Conservation (phyloP, 345 rosid genomes). For the Linum usitatissimum region DNA sequence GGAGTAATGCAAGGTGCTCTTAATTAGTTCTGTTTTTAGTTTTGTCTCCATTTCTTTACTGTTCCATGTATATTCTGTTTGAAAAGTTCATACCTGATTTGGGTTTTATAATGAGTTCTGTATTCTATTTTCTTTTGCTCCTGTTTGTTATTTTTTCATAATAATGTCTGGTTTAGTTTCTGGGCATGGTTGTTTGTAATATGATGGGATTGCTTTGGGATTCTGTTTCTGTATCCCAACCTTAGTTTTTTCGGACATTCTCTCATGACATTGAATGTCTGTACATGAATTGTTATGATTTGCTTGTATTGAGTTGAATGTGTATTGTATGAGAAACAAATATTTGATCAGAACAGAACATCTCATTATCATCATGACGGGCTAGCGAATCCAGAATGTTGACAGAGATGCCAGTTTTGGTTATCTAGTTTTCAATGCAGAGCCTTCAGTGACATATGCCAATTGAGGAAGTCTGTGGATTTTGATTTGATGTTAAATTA, state of each 20-base stretch:
- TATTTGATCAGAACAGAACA: too few relatives aligned
- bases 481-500: too few relatives aligned
- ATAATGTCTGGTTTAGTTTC: background rate
- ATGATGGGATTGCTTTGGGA: background rate
- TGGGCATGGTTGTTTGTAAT: background rate
- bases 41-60: background rate
- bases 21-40: background rate
- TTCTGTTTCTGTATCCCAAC: background rate
- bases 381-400: too few relatives aligned
- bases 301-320: background rate
- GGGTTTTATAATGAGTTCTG: too few relatives aligned
- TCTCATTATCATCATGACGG: too few relatives aligned
- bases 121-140: background rate
- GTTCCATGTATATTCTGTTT: background rate
- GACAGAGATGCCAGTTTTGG: too few relatives aligned
- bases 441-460: too few relatives aligned
- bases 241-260: background rate
- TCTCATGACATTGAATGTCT: background rate
- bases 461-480: too few relatives aligned
- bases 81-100: too few relatives aligned
- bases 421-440: too few relatives aligned
- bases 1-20: background rate
- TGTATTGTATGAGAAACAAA: too few relatives aligned
- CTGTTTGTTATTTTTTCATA: background rate
- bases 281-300: background rate